Percentiles rank a stretch among this genome's conserved stretches.
phyloP scores from a whole-genome alignment of 768 basidiomycete genomes.

The Boletus rubescentipes region DNA sequence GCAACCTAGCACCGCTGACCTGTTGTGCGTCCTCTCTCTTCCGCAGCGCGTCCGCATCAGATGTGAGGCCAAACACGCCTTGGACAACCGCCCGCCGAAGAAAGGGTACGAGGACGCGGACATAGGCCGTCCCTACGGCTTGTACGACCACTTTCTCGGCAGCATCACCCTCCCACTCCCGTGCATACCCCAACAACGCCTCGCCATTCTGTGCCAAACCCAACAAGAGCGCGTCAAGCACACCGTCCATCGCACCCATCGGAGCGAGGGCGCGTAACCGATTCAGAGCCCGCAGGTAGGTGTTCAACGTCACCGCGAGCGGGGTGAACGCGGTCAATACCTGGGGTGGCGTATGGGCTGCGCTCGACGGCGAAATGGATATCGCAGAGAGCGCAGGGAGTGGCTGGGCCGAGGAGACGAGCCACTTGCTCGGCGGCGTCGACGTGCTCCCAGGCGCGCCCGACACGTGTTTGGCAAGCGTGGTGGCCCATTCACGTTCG shows the following conservation, averaged over 20 bases:
- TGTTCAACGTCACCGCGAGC: conserved; percentile 71
- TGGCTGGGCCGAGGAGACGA: conserved; percentile 41
- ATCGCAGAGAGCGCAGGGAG: conserved; percentile 27
- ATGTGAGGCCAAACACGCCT: conserved; percentile 62
- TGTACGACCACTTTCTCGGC: conserved; percentile 38
- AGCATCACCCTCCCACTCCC: conserved; percentile 36
- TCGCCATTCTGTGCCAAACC: conserved; percentile 47
- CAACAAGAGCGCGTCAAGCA: conserved; percentile 50
- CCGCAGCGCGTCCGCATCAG: conserved; percentile 9
- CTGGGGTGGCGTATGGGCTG: conserved; percentile 68
- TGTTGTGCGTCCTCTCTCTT: neutral
- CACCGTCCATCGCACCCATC: conserved; percentile 48
- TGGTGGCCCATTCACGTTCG: conserved; percentile 36
- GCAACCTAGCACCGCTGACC: neutral
- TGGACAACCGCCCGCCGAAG: conserved; percentile 65
- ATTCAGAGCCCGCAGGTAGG: conserved; percentile 72
- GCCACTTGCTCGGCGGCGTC: conserved; percentile 48
- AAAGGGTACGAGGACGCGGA: conserved; percentile 67
- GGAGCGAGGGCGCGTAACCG: conserved; percentile 80
- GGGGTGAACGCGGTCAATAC: conserved; percentile 72
- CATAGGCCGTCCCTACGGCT: conserved; percentile 58
- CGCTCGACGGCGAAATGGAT: conserved; percentile 22
- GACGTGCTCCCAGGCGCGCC: conserved; percentile 12
- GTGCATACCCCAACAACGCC: conserved; percentile 47
- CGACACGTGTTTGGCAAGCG: conserved; percentile 23